Conservation (phyloP, 148 eudicot genomes). For the Chenopodium album region DNA sequence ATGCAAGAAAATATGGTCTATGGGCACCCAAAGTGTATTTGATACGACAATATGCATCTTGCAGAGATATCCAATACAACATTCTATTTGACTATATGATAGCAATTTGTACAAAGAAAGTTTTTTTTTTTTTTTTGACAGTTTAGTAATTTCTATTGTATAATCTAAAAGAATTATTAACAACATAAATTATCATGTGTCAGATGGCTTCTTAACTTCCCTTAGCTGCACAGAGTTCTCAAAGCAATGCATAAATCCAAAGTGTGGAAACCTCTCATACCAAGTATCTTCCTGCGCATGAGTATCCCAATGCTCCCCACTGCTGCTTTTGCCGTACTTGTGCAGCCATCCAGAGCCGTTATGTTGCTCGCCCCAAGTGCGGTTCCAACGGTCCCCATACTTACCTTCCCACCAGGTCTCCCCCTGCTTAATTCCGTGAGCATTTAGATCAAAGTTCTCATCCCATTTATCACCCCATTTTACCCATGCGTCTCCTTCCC, state of each 20-base stretch:
- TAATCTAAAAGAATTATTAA: neutral
- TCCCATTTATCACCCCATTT: conserved; percentile 99
- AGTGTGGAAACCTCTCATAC: conserved; percentile 86
- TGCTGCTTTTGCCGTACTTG: conserved; percentile 85
- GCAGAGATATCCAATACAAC: neutral
- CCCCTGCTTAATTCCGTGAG: conserved; percentile 81
- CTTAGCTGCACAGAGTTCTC: conserved; percentile 74
- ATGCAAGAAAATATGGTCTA: neutral
- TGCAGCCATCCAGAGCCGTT: conserved; percentile 92
- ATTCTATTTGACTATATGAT: neutral
- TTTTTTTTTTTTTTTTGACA: neutral
- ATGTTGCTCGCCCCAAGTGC: conserved; percentile 92
- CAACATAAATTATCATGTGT: conserved; percentile 21
- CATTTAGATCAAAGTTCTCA: conserved; percentile 60
- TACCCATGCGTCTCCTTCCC: conserved; percentile 75
- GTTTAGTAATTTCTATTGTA: neutral
- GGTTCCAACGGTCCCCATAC: conserved; percentile 78
- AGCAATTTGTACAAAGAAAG: neutral
- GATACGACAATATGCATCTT: neutral
- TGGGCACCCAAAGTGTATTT: neutral
- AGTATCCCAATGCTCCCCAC: conserved; percentile 96
- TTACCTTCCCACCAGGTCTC: conserved; percentile 96
- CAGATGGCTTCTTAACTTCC: conserved; percentile 63
- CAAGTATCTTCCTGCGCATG: conserved; percentile 76
- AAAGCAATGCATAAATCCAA: conserved; percentile 73